Percentiles rank a stretch among this genome's conserved stretches.
Evolutionary conservation across 495 filamentous ascomycete genomes (phyloP).

Genomic region (Penicillium paxilli): DNA sequence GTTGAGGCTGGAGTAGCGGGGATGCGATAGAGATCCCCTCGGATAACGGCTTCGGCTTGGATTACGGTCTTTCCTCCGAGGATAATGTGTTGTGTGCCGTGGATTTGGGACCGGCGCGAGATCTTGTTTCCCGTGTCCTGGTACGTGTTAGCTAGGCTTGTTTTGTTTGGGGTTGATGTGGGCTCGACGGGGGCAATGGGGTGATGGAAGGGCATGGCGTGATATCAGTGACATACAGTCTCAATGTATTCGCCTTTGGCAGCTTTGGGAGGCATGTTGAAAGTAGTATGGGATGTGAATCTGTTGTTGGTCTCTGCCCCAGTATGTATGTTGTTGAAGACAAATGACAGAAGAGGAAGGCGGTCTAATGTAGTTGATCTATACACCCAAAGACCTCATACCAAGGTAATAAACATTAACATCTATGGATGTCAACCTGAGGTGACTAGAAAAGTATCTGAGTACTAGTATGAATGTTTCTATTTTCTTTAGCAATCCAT

Average conservation of each 20-base stretch:
- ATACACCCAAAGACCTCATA: not conserved
- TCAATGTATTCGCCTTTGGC: slow-evolving; percentile 92
- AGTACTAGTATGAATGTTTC: too few relatives aligned
- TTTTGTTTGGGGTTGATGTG: not conserved
- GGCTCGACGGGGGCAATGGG: not conserved
- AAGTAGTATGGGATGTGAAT: not conserved
- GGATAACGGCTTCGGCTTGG: slow-evolving; percentile 85
- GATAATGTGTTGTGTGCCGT: slow-evolving; percentile 96
- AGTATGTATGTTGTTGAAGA: slow-evolving; percentile 13
- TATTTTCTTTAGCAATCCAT: too few relatives aligned
- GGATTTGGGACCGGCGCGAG: slow-evolving; percentile 81
- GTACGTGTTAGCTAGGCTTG: slow-evolving; percentile 6
- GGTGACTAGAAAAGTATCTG: too few relatives aligned
- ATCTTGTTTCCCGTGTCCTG: slow-evolving; percentile 99
- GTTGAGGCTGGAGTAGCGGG: slow-evolving; percentile 30
- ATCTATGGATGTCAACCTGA: too few relatives aligned
- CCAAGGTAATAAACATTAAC: too few relatives aligned
- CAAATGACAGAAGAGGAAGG: not conserved
- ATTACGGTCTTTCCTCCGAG: slow-evolving; percentile 95
- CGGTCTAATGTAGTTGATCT: not conserved
- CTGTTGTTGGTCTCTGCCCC: not conserved
- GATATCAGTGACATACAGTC: slow-evolving; percentile 58
- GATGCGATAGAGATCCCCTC: slow-evolving; percentile 77
- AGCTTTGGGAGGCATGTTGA: slow-evolving; percentile 72
- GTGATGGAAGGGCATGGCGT: not conserved